These are phyloP conservation scores for Harringtonia lauricola DNA, from an alignment of 2,329 filamentous ascomycete species.

Conservation along the genomic window DNA sequence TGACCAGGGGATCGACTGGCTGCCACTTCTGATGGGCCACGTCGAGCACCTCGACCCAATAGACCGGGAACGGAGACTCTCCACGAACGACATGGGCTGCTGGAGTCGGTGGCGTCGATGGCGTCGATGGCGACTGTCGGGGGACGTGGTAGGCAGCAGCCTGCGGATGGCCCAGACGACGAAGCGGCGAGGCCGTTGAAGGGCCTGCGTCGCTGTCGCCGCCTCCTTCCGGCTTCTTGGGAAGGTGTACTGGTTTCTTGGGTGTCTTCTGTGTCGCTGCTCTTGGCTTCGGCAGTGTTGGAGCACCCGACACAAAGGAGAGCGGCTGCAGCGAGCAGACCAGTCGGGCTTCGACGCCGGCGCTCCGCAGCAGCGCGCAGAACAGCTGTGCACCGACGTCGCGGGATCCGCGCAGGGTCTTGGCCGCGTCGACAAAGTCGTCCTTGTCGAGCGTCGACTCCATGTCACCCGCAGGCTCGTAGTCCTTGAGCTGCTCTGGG, in stretches of 20 bases:
- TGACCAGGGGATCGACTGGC: slow-evolving; percentile 75
- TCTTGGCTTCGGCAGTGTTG: slow-evolving; percentile 31
- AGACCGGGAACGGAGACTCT: slow-evolving; percentile 72
- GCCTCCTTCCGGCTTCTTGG: slow-evolving; percentile 17
- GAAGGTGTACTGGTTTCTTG: slow-evolving; percentile 23
- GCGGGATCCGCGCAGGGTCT: slow-evolving; percentile 63
- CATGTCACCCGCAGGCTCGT: slow-evolving; percentile 46
- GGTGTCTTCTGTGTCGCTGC: slow-evolving; percentile 19
- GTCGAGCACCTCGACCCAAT: slow-evolving; percentile 91
- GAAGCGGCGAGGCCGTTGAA: slow-evolving; percentile 27
- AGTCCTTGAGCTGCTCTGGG: slow-evolving; percentile 46
- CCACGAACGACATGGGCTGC: slow-evolving; percentile 39
- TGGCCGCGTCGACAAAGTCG: slow-evolving; percentile 65
- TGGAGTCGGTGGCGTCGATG: slow-evolving; percentile 19
- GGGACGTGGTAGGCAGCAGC: slow-evolving; percentile 43
- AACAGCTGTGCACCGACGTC: slow-evolving; percentile 87
- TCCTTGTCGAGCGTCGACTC: slow-evolving; percentile 58
- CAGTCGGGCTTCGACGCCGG: slow-evolving; percentile 69
- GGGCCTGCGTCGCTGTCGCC: slow-evolving; percentile 6
- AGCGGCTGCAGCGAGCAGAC: slow-evolving; percentile 86
- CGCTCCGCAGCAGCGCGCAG: slow-evolving; percentile 73
- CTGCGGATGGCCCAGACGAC: slow-evolving; percentile 41
- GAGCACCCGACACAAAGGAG: slow-evolving; percentile 48
- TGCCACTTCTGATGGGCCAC: slow-evolving; percentile 85
- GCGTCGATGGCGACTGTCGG: slow-evolving; percentile 12